These are phyloP conservation scores for Trichoderma arundinaceum DNA, from an alignment of 2,329 filamentous ascomycete species.

Conservation along the genomic window DNA sequence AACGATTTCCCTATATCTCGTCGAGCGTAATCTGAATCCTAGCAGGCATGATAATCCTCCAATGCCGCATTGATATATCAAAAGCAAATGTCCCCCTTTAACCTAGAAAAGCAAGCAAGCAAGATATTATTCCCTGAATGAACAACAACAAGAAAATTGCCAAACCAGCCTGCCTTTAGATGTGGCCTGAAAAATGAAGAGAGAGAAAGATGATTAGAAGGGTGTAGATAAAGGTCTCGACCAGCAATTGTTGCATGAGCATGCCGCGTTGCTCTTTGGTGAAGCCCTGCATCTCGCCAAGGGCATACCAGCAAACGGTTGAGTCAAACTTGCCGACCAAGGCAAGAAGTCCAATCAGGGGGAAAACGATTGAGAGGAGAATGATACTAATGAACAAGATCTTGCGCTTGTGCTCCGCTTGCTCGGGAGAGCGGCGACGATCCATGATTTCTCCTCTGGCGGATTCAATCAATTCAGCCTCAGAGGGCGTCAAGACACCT, in stretches of 20 bases:
- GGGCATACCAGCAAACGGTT: conserved; percentile 56
- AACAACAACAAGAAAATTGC: not conserved
- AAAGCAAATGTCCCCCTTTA: conserved; percentile 18
- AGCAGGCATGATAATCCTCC: conserved; percentile 9
- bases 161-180: not conserved
- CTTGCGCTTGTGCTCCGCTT: conserved; percentile 42
- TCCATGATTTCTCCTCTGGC: conserved; percentile 42
- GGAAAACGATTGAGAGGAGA: conserved; percentile 50
- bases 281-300: conserved; percentile 51
- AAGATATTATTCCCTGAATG: not conserved
- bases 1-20: conserved; percentile 1
- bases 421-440: conserved; percentile 39
- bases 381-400: conserved; percentile 49
- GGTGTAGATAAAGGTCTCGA: conserved; percentile 44
- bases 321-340: conserved; percentile 53
- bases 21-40: conserved; percentile 10
- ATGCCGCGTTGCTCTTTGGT: conserved; percentile 42
- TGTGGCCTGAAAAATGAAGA: conserved; percentile 40
- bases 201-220: conserved; percentile 42
- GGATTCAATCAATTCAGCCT: conserved; percentile 41
- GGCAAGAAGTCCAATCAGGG: conserved; percentile 54
- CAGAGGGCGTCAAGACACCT: conserved; percentile 23
- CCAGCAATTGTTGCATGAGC: conserved; percentile 47
- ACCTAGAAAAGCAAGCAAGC: conserved; percentile 24
- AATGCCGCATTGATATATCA: conserved; percentile 13